These are phyloP conservation scores for Taphrina deformans DNA, from an alignment of 1,139 yeast species.

Conservation along the genomic window DNA sequence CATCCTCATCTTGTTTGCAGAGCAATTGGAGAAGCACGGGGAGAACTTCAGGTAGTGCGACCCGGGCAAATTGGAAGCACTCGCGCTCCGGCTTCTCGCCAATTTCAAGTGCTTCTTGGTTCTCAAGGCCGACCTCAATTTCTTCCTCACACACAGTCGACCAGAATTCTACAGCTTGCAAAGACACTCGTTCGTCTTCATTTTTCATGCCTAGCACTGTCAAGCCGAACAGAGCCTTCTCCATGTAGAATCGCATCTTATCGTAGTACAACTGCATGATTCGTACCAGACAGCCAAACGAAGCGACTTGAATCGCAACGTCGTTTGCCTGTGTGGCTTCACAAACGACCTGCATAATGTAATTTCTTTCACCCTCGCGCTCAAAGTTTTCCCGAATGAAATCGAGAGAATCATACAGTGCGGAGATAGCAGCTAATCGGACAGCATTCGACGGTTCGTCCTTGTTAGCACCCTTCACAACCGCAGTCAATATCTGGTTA, in stretches of 20 bases:
- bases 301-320: conserved; percentile 82
- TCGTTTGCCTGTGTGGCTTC: conserved; percentile 93
- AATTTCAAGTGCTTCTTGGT: conserved; percentile 53
- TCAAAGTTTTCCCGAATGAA: conserved; percentile 86
- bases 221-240: conserved; percentile 86
- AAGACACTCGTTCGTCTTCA: conserved; percentile 79
- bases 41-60: conserved; percentile 78
- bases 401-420: conserved; percentile 85
- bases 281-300: conserved; percentile 91
- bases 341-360: conserved; percentile 97
- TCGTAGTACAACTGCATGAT: conserved; percentile 87
- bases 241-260: conserved; percentile 94
- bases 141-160: conserved; percentile 97
- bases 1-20: conserved; percentile 83
- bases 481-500: conserved; percentile 89
- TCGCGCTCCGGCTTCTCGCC: conserved; percentile 40
- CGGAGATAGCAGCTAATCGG: conserved; percentile 85
- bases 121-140: conserved; percentile 69
- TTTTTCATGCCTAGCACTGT: conserved; percentile 93
- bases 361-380: conserved; percentile 91
- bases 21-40: conserved; percentile 80
- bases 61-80: conserved; percentile 71
- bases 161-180: conserved; percentile 99
- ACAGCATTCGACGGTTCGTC: conserved; percentile 73
- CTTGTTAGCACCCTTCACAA: conserved; percentile 91